Percentiles rank a stretch among this genome's conserved stretches.
These are phyloP conservation scores for Vitis cinerea DNA, from an alignment of 164 flowering plant genomes.

Conservation along the genomic window DNA sequence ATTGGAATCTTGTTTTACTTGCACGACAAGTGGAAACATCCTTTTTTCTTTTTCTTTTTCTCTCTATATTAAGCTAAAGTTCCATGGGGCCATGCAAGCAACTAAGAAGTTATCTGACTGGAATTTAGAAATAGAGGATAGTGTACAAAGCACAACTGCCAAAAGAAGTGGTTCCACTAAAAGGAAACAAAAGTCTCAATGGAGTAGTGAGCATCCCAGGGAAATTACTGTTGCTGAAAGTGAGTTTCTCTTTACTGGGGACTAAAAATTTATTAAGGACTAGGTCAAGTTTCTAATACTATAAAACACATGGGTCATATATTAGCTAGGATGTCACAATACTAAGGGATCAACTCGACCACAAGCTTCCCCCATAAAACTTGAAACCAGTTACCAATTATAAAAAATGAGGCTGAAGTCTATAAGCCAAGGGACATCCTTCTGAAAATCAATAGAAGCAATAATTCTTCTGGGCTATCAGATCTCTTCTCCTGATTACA, in stretches of 20 bases:
- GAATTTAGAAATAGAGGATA: no score
- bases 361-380: neutral
- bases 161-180: neutral
- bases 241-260: neutral
- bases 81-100: neutral
- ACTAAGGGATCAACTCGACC: no score
- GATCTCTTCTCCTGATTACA: neutral
- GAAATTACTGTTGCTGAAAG: neutral
- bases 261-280: neutral
- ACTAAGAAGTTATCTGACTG: no score
- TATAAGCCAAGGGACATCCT: neutral
- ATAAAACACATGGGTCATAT: neutral
- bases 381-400: neutral
- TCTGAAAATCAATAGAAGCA: neutral
- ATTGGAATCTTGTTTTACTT: neutral
- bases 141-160: no score
- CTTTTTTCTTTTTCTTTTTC: neutral
- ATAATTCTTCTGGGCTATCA: neutral
- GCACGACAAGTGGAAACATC: constrained; percentile 5
- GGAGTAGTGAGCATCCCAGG: neutral
- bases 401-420: neutral
- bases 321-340: neutral
- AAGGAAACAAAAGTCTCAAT: neutral
- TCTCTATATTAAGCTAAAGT: neutral
- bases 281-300: neutral